Conservation (phyloP, 345 rosid species). For the Jatropha curcas region DNA sequence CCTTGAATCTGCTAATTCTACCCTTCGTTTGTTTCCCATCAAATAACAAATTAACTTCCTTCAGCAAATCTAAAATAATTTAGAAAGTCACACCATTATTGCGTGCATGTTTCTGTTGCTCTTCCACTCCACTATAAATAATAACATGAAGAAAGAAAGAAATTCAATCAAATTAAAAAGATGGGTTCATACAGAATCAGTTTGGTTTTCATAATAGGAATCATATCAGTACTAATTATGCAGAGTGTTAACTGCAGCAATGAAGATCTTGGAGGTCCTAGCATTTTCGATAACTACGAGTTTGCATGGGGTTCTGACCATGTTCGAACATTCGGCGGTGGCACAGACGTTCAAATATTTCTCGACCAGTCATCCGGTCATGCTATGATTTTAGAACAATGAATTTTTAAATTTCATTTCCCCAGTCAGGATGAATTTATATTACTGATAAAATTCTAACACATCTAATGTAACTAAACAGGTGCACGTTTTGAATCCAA, state of each 20-base stretch:
- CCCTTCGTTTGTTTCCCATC: too few species aligned
- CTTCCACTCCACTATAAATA: not conserved
- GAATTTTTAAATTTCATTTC: too few species aligned
- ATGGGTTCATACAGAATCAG: not conserved
- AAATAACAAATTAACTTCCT: too few species aligned
- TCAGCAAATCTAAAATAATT: not conserved
- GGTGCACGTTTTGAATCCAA: slow-evolving; percentile 18
- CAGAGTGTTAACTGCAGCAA: not conserved
- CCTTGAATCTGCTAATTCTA: too few species aligned
- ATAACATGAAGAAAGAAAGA: not conserved
- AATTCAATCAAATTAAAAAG: not conserved
- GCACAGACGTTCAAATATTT: not conserved
- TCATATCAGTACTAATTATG: not conserved
- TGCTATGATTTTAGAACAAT: too few species aligned
- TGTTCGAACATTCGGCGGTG: not conserved
- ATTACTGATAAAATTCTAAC: not conserved
- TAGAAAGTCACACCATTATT: not conserved
- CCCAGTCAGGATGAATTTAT: too few species aligned
- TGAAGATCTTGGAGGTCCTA: not conserved
- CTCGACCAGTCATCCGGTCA: slow-evolving; percentile 7
- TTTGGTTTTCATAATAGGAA: not conserved
- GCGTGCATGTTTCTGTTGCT: not conserved
- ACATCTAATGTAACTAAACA: not conserved
- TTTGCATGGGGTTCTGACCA: not conserved
- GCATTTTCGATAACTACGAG: not conserved